phyloP scores from a whole-genome alignment of 345 rosid species.

The Aegle marmelos region DNA sequence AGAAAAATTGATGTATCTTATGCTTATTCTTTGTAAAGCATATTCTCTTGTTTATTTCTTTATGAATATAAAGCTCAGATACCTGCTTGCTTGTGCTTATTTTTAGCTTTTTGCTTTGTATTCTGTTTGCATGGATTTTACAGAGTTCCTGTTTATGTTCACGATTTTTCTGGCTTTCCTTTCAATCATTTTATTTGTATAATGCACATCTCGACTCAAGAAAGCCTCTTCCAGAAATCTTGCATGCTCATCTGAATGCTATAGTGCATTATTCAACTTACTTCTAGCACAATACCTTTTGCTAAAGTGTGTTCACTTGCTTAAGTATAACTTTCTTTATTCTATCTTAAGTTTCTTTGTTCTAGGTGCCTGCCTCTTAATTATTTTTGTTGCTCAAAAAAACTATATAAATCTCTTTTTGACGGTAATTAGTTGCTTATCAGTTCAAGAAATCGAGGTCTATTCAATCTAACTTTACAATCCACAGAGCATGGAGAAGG shows the following conservation, averaged over 20 bases:
- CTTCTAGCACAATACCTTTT: not conserved
- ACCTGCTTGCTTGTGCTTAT: not conserved
- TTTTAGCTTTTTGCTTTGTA: not conserved
- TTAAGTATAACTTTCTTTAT: no score
- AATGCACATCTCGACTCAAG: not conserved
- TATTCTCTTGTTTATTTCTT: not conserved
- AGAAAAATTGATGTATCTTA: not conserved
- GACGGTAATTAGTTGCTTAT: not conserved
- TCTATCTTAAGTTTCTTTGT: no score
- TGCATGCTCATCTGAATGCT: not conserved
- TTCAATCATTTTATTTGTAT: not conserved
- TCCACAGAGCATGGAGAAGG: slow-evolving; percentile 88
- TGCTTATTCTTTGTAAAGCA: not conserved
- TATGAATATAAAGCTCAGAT: not conserved
- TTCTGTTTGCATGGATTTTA: not conserved
- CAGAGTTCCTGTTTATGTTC: not conserved
- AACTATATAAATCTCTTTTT: not conserved
- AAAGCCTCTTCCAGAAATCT: not conserved
- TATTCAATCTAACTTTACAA: slow-evolving; percentile 11
- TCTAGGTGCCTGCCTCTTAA: not conserved
- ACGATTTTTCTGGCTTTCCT: not conserved
- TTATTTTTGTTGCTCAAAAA: not conserved
- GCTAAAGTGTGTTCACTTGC: not conserved
- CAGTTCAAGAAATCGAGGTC: not conserved
- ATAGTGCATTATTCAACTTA: not conserved